Base-by-base conservation (phyloP, 495 filamentous ascomycete species). In the Letharia columbiana region DNA sequence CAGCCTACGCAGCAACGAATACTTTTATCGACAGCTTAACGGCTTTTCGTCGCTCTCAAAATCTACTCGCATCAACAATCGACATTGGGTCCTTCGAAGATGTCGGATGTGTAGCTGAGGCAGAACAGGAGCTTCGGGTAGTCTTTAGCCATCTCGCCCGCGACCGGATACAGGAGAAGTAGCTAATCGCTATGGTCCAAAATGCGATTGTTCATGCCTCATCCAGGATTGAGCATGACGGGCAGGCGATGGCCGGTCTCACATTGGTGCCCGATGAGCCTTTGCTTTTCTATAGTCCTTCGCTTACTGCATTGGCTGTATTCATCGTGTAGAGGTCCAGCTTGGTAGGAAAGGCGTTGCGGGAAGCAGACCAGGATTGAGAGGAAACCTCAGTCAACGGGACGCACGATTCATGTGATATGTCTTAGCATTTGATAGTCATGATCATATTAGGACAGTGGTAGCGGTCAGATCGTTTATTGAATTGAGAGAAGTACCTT, bases 1-100 rank as follows among this genome's bases (percentile, higher is more conserved):
- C 76, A 13, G 75, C 76, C 60, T 83, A 83, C 66, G 73, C 75
- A 4, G 72, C 74, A 6, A 71, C 78, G 23, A 47, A 61, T 33
- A 69, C 64, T 18, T 69, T 28, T 28, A 28, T 28, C 23, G 23
- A 28, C 23, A 28, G 23, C 23, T 28, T 28, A 28, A 28, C 23
- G 23, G 23, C 35, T 20, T 60, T 64, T 31, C 47, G 65, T 18
- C 23, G 20, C 3, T 40, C 45, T 37, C 44, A 60, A 31, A 45
- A 60, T n/a, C 67, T 76, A 11, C 63, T 61, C 15, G 74, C 70
- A 10, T 56, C 63, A 37, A 60, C 67, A 8, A 47, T 76, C 49
- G 65, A 73, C 64, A 62, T 74, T 47, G 72, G 74, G 42, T 37
- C 63, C 40, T 61, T 77, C 39, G 60, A 67, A 13, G 71, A 63